Percentiles rank a stretch among this genome's conserved stretches.
Evolutionary conservation across 345 rosid genomes (phyloP).

Genomic region (Aquilaria malaccensis): DNA sequence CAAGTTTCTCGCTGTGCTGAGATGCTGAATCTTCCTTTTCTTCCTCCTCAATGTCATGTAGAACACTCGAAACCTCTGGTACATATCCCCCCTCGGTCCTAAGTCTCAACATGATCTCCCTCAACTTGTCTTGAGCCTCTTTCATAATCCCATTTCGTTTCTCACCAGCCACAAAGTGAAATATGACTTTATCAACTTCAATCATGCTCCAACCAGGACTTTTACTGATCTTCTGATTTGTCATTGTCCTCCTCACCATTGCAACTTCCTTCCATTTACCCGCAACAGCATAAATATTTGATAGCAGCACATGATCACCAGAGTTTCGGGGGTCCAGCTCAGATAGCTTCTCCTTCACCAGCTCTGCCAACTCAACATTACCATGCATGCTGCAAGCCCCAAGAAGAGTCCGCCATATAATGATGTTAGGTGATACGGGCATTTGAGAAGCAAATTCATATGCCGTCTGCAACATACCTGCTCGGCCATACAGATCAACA

Average conservation of each 20-base stretch:
- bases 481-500: conserved; percentile 41
- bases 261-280: conserved; percentile 36
- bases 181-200: conserved; percentile 28
- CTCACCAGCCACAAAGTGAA: conserved; percentile 25
- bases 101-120: conserved; percentile 25
- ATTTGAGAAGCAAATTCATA: conserved; percentile 28
- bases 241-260: conserved; percentile 29
- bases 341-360: conserved; percentile 24
- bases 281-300: conserved; percentile 33
- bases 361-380: conserved; percentile 30
- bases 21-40: conserved; percentile 51
- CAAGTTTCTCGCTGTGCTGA: conserved; percentile 65
- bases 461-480: conserved; percentile 32
- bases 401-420: conserved; percentile 41
- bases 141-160: conserved; percentile 16
- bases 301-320: conserved; percentile 27
- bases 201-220: conserved; percentile 38
- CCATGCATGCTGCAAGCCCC: conserved; percentile 41
- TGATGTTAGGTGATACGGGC: conserved; percentile 26
- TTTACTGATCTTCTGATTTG: conserved; percentile 20
- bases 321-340: conserved; percentile 30
- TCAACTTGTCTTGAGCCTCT: conserved; percentile 32
- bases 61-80: conserved; percentile 42
- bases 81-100: conserved; percentile 45
- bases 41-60: conserved; percentile 50